These are phyloP conservation scores for Rhododendron williamsianum DNA, from an alignment of 148 eudicot species.

Conservation along the genomic window DNA sequence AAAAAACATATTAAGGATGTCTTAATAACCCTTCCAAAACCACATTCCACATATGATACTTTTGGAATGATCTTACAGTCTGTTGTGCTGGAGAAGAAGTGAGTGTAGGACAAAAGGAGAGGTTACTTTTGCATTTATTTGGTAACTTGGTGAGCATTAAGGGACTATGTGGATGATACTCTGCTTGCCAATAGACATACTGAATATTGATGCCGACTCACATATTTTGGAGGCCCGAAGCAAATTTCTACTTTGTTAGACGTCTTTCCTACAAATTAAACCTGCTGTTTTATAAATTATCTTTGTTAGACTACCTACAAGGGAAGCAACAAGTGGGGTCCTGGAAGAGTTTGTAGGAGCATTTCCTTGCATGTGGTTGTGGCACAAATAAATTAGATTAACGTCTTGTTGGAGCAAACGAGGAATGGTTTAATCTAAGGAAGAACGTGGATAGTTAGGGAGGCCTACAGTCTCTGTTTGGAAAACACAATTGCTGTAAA, in stretches of 20 bases:
- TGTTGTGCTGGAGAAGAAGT: not conserved
- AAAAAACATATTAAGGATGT: not conserved
- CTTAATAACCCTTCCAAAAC: not conserved
- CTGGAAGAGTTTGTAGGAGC: not conserved
- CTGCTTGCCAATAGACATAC: not conserved
- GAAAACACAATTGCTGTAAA: no score
- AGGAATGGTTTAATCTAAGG: not conserved
- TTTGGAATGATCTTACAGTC: not conserved
- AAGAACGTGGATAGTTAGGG: not conserved
- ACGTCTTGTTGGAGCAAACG: not conserved
- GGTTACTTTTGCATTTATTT: not conserved
- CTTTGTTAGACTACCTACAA: not conserved
- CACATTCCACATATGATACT: not conserved
- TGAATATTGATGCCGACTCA: not conserved
- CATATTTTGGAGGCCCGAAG: not conserved
- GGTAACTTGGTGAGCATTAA: not conserved
- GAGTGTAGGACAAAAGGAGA: not conserved
- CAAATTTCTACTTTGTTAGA: not conserved
- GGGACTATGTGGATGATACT: not conserved
- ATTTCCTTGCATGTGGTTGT: not conserved
- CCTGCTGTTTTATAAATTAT: not conserved
- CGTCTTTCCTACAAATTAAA: not conserved
- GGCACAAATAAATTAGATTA: not conserved
- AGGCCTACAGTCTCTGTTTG: not conserved
- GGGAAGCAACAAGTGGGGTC: not conserved